Evolutionary conservation across 371 early-diverging fungal genomes (phyloP).

Genomic region (Lichtheimia ornata): DNA sequence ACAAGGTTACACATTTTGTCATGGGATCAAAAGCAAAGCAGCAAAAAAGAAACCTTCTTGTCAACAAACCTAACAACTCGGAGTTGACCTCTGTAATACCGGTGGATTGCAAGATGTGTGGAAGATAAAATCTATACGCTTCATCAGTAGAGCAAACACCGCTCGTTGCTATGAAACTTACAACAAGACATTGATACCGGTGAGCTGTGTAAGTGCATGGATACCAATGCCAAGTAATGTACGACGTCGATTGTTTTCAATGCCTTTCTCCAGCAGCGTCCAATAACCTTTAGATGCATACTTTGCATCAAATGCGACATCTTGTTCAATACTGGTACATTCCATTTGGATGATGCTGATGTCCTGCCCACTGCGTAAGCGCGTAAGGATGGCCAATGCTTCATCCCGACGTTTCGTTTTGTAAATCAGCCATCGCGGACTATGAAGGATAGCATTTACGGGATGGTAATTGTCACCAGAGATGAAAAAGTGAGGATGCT

Average conservation of each 20-base stretch:
- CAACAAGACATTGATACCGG: conserved; percentile 78
- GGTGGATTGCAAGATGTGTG: conserved; percentile 65
- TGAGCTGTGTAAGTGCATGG: conserved; percentile 74
- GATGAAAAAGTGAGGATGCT: neutral
- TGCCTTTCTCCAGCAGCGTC: conserved; percentile 42
- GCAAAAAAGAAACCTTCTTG: neutral
- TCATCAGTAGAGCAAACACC: neutral
- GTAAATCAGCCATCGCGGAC: conserved; percentile 92
- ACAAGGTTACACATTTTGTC: neutral
- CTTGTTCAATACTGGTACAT: conserved; percentile 69
- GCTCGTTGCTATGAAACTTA: conserved; percentile 27
- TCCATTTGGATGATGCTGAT: conserved; percentile 43
- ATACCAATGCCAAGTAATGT: conserved; percentile 70
- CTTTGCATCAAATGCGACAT: conserved; percentile 64
- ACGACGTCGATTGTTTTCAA: conserved; percentile 59
- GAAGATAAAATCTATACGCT: conserved; percentile 54
- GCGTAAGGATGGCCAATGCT: conserved; percentile 68
- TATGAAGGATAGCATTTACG: conserved; percentile 13
- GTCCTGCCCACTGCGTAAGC: conserved; percentile 52
- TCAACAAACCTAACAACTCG: conserved; percentile 18
- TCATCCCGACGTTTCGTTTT: conserved; percentile 61
- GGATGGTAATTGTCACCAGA: too few relatives aligned
- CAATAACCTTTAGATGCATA: conserved; percentile 45
- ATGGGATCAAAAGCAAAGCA: neutral
- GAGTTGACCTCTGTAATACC: conserved; percentile 55